Evolutionary conservation across 2,329 filamentous ascomycete species (phyloP).

Genomic region (Hypoxylon sp.): DNA sequence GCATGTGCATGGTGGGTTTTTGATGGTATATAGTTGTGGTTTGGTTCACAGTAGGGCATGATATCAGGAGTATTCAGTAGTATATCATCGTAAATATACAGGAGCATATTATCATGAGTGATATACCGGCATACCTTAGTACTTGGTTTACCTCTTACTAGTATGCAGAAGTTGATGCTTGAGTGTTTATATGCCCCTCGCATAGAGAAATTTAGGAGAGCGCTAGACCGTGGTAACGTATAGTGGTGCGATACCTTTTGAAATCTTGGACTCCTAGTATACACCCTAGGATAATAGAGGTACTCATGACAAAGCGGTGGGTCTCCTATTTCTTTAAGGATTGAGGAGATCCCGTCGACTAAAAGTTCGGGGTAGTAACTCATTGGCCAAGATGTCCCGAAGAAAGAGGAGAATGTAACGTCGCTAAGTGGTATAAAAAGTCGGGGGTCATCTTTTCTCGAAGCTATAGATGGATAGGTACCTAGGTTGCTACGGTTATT

Average conservation of each 20-base stretch:
- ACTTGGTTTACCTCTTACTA: background rate
- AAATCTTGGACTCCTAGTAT: too few relatives aligned
- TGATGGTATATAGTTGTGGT: background rate
- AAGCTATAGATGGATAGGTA: background rate
- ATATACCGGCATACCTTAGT: background rate
- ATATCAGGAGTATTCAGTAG: too few relatives aligned
- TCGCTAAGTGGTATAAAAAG: constrained; percentile 12
- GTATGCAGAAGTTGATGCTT: background rate
- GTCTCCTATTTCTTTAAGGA: background rate
- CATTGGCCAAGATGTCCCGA: constrained; percentile 23
- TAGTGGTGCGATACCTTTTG: too few relatives aligned
- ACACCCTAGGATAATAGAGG: background rate
- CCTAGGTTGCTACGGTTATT: background rate
- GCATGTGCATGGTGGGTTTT: background rate
- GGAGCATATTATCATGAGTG: too few relatives aligned
- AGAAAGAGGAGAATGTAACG: constrained; percentile 34
- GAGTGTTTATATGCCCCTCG: background rate
- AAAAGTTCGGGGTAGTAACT: constrained; percentile 19
- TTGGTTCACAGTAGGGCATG: background rate
- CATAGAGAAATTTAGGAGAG: background rate
- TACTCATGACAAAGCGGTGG: background rate
- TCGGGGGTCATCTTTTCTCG: background rate
- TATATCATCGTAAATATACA: too few relatives aligned
- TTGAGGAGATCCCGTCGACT: constrained; percentile 10
- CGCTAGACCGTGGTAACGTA: too few relatives aligned